Conservation (phyloP, 495 filamentous ascomycete genomes). For the Cercophora sp. region DNA sequence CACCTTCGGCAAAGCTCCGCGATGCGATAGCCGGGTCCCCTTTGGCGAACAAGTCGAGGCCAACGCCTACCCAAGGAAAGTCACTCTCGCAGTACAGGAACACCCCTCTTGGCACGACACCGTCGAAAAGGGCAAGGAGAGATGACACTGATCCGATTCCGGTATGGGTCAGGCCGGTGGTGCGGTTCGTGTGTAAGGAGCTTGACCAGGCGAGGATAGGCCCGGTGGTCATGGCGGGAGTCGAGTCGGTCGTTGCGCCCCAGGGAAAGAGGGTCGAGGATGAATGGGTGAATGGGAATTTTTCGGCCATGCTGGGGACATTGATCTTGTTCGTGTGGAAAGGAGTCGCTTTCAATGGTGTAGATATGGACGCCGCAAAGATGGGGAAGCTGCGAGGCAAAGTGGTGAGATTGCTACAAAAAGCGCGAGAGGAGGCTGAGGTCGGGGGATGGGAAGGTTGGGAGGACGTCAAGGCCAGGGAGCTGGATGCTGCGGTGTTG, state of each 20-base stretch:
- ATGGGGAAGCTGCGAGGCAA: constrained; percentile 37
- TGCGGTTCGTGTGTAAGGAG: constrained; percentile 57
- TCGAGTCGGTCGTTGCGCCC: constrained; percentile 39
- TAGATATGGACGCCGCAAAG: constrained; percentile 34
- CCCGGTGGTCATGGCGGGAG: constrained; percentile 40
- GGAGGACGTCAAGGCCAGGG: constrained; percentile 42
- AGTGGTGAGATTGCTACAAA: constrained; percentile 36
- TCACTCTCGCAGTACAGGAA: constrained; percentile 35
- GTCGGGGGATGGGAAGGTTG: constrained; percentile 40
- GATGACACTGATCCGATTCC: constrained; percentile 47
- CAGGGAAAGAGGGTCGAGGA: constrained; percentile 37
- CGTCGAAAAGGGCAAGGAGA: neutral
- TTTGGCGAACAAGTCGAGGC: constrained; percentile 10
- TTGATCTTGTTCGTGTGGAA: constrained; percentile 61
- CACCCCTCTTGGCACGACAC: constrained; percentile 13
- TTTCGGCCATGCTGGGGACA: constrained; percentile 58
- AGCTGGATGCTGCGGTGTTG: constrained; percentile 58
- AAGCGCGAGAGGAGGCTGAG: constrained; percentile 29
- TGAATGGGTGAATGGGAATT: constrained; percentile 49
- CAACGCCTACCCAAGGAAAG: constrained; percentile 28
- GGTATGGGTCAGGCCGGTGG: constrained; percentile 61
- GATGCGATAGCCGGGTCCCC: constrained; percentile 22
- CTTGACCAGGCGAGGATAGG: constrained; percentile 34
- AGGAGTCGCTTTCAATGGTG: constrained; percentile 34
- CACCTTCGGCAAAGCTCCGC: constrained; percentile 34